These are phyloP conservation scores for Conticribra weissflogii DNA, from an alignment of 108 stramenopile species.

Conservation along the genomic window DNA sequence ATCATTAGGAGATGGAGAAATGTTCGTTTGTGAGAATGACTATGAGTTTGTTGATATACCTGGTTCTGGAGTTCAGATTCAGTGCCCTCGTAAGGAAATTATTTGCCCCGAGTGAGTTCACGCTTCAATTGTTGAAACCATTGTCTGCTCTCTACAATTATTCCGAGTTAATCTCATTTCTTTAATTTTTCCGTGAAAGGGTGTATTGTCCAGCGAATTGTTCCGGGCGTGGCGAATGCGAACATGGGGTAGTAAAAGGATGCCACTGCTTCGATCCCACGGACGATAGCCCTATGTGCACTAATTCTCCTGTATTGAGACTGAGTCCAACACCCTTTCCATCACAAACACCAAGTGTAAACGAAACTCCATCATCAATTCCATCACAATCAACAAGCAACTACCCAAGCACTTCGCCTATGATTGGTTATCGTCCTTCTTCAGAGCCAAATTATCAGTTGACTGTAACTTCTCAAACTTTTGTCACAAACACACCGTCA, in stretches of 20 bases:
- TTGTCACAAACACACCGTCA: too few relatives aligned
- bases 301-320: constrained; percentile 26
- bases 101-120: constrained; percentile 26
- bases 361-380: not conserved
- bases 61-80: constrained; percentile 12
- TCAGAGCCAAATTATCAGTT: too few relatives aligned
- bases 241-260: constrained; percentile 16
- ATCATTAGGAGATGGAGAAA: constrained; percentile 21
- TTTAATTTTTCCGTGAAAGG: not conserved
- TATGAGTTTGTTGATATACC: constrained; percentile 18
- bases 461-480: too few relatives aligned
- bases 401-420: not conserved
- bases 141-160: not conserved
- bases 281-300: constrained; percentile 20
- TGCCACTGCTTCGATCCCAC: constrained; percentile 26
- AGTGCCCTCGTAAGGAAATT: constrained; percentile 26
- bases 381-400: not conserved
- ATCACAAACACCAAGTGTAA: not conserved
- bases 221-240: constrained; percentile 32
- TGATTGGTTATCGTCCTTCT: too few relatives aligned
- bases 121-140: not conserved
- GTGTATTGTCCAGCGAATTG: constrained; percentile 38
- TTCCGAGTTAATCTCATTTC: not conserved
- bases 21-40: constrained; percentile 22
- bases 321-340: not conserved